Conservation (phyloP, 2,329 filamentous ascomycete genomes). For the Metarhizium anisopliae region DNA sequence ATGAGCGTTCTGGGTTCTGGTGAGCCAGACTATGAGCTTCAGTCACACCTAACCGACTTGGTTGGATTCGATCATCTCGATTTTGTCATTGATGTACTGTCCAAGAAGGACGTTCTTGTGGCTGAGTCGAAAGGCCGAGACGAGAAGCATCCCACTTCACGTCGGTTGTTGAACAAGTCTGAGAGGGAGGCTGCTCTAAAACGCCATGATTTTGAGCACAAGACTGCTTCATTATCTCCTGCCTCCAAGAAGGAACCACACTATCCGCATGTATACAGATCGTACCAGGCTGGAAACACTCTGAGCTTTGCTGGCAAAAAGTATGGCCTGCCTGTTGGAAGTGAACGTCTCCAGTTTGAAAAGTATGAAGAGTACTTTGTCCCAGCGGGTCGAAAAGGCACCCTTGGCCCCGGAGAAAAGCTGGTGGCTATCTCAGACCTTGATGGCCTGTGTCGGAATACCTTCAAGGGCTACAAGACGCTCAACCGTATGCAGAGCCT, state of each 20-base stretch:
- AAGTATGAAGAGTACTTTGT: conserved; percentile 87
- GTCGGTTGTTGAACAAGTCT: conserved; percentile 59
- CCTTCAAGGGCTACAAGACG: conserved; percentile 87
- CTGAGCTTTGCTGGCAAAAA: conserved; percentile 71
- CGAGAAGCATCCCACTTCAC: conserved; percentile 23
- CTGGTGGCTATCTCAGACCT: conserved; percentile 72
- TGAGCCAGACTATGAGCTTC: conserved; percentile 74
- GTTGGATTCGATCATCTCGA: conserved; percentile 91
- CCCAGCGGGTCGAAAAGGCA: conserved; percentile 72
- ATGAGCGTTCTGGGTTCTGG: conserved; percentile 61
- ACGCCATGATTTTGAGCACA: conserved; percentile 73
- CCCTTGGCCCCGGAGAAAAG: conserved; percentile 61
- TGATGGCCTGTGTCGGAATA: conserved; percentile 82
- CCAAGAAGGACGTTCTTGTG: conserved; percentile 62
- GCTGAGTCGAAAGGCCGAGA: conserved; percentile 29
- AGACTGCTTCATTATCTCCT: conserved; percentile 61
- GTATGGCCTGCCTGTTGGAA: conserved; percentile 73
- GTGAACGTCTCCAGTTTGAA: conserved; percentile 57
- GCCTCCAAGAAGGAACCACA: conserved; percentile 63
- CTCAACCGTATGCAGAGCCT: conserved; percentile 98
- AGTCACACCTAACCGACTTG: conserved; percentile 80
- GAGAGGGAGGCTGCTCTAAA: conserved; percentile 74
- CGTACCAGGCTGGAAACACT: conserved; percentile 76
- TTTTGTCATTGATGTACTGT: conserved; percentile 83
- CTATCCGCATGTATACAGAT: conserved; percentile 91